Base-by-base conservation (phyloP, 371 early-diverging fungal species). In the Basidiobolus meristosporus region DNA sequence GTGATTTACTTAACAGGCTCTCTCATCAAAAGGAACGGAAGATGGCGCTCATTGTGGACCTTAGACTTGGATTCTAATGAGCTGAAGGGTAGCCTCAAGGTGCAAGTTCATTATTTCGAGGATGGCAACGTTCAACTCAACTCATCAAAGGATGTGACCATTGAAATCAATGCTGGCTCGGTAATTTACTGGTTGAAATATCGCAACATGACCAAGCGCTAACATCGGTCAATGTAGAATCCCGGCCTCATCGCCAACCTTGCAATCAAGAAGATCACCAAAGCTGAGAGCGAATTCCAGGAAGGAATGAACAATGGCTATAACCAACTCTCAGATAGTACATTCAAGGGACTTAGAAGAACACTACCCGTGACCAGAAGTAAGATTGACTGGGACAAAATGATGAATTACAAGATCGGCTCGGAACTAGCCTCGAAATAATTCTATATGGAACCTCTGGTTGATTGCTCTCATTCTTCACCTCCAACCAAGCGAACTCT, bases 91-190 rank as follows among this genome's bases (percentile, higher is more conserved):
- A 45, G 44, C 9, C 47, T 83, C 30, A 70, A 72, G 50, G 71
- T 79, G 18, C 65, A 75, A 36, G 89, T 95, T 14, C 98, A 97
- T 50, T 97, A 97, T 57, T 97, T 86, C 54, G 98, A 97, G 62
- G 93, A 97, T 46, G 98, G 98, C 19, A 97, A 97, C 47, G 93
- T 97, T 31, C 98, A 97, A 56, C 54, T 91, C 42, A 77, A 83
- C 42, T 65, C 83, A 12, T 62, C 63, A 16, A 81, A 84, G 50
- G 73, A 74, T 0, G 47, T 73, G 35, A 60, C 63, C n/a, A 54
- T 56, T 2, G 53, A 52, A 35, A 33, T 64, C 28, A 21, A 18
- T 23, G 36, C 36, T 38, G 47, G 48, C 22, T 49, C 52, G 32
- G 60, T 64, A 52, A 38, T 35, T 29, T 11, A 14, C n/a, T 20